phyloP scores from a whole-genome alignment of 345 rosid genomes.

The Microcos paniculata region DNA sequence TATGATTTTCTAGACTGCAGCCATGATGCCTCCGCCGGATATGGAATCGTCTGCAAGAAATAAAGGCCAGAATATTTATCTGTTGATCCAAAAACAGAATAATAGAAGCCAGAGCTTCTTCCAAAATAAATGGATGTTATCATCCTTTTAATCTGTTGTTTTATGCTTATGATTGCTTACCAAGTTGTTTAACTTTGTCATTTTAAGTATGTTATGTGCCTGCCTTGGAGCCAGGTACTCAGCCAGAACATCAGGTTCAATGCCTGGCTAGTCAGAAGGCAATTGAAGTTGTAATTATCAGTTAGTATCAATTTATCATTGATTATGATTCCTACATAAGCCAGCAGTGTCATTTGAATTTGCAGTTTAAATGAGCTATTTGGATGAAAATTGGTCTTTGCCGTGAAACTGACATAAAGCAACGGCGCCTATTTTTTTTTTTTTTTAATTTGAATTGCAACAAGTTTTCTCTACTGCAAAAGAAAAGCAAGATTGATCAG shows the following conservation, averaged over 20 bases:
- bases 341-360: background rate
- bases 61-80: background rate
- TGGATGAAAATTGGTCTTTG: background rate
- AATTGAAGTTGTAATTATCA: background rate
- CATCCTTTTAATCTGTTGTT: background rate
- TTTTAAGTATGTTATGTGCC: background rate
- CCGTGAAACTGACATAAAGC: background rate
- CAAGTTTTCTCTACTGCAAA: background rate
- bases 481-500: too few species aligned
- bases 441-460: background rate
- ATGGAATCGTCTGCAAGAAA: constrained; percentile 62
- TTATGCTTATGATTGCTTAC: background rate
- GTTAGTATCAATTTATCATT: background rate
- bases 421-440: too few species aligned
- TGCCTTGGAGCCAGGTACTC: background rate
- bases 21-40: constrained; percentile 38
- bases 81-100: too few species aligned
- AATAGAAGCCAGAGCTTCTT: background rate
- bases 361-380: background rate
- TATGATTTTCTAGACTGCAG: constrained; percentile 49
- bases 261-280: background rate
- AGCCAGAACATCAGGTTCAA: background rate
- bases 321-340: background rate
- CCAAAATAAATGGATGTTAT: background rate
- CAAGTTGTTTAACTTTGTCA: background rate